These are phyloP conservation scores for Balakata baccata DNA, from an alignment of 345 rosid species.

Conservation along the genomic window DNA sequence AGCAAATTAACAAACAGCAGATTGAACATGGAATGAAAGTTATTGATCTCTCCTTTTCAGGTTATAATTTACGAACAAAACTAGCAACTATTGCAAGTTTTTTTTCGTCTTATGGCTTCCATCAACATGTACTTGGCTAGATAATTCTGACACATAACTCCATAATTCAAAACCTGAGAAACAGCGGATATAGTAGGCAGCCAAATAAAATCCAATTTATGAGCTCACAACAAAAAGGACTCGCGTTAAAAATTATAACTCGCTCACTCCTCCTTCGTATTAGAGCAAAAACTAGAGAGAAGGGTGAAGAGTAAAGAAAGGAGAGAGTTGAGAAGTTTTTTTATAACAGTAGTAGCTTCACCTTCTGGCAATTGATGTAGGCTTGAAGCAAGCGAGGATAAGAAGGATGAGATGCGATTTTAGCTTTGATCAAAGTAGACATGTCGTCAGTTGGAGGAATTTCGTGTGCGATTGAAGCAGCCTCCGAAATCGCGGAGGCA, in stretches of 20 bases:
- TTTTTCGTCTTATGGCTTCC: slow-evolving; percentile 22
- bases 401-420: slow-evolving; percentile 72
- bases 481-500: slow-evolving; percentile 59
- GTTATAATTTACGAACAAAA: slow-evolving; percentile 20
- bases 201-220: background rate
- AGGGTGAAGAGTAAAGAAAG: background rate
- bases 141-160: slow-evolving; percentile 15
- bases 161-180: background rate
- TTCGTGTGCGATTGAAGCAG: slow-evolving; percentile 57
- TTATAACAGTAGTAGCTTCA: slow-evolving; percentile 20
- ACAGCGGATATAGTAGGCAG: background rate
- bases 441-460: slow-evolving; percentile 43
- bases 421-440: slow-evolving; percentile 56
- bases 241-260: background rate
- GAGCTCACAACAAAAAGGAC: background rate
- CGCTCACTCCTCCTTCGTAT: background rate
- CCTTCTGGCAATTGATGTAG: slow-evolving; percentile 96
- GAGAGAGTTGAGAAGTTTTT: background rate
- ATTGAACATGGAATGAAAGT: background rate
- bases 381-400: slow-evolving; percentile 86
- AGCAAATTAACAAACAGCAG: background rate
- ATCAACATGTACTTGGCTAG: background rate
- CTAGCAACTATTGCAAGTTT: background rate
- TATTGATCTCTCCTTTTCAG: slow-evolving; percentile 3
- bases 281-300: background rate